Evolutionary conservation across 257 asterid species (phyloP).

Genomic region (Perilla frutescens): DNA sequence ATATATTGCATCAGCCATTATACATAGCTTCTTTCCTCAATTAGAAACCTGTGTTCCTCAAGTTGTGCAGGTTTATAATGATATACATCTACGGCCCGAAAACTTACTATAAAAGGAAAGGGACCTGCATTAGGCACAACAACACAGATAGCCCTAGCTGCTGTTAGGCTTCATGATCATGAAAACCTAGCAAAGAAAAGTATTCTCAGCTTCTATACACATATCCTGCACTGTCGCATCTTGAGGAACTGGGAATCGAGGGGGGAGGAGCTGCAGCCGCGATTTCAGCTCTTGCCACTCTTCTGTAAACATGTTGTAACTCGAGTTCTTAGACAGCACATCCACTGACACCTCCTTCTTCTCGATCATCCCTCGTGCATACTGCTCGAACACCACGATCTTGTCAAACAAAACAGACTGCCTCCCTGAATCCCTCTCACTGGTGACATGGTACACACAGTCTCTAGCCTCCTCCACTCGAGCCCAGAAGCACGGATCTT

Average conservation of each 20-base stretch:
- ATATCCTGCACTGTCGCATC: conserved; percentile 40
- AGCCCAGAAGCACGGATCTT: conserved; percentile 95
- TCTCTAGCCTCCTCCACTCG: conserved; percentile 82
- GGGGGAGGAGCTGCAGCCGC: conserved; percentile 47
- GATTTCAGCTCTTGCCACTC: conserved; percentile 64
- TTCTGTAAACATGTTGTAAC: conserved; percentile 68
- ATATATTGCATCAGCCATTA: background rate
- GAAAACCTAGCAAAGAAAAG: conserved; percentile 27
- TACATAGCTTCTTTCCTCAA: conserved; percentile 1
- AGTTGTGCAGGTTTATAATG: conserved; percentile 3
- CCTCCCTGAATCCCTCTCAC: conserved; percentile 55
- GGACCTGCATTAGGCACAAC: background rate
- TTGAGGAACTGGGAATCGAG: conserved; percentile 50
- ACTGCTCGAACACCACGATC: conserved; percentile 61
- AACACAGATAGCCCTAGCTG: background rate
- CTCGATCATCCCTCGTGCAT: conserved; percentile 63
- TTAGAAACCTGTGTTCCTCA: conserved; percentile 9
- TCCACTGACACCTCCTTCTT: conserved; percentile 80
- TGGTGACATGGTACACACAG: conserved; percentile 40
- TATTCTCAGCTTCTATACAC: conserved; percentile 22
- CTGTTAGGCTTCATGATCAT: conserved; percentile 24
- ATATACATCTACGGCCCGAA: background rate
- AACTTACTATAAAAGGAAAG: background rate
- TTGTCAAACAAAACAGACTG: conserved; percentile 43
- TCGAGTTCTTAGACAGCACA: conserved; percentile 77